phyloP scores from a whole-genome alignment of 208 protist genomes.

The Leishmania guyanensis region DNA sequence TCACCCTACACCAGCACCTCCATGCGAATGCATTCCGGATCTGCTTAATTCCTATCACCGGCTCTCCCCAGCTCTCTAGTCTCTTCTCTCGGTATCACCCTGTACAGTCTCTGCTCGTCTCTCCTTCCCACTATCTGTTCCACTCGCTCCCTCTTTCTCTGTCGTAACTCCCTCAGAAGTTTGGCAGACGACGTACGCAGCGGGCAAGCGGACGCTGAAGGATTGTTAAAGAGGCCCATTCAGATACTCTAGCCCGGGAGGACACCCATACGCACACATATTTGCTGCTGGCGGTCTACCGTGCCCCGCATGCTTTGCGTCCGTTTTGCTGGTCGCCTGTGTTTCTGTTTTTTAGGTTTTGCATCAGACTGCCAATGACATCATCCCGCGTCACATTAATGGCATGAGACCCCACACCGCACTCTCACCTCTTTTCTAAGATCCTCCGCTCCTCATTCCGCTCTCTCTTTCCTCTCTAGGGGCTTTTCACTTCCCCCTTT shows the following conservation, averaged over 20 bases:
- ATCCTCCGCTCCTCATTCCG: background rate
- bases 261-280: background rate
- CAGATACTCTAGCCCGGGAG: background rate
- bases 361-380: background rate
- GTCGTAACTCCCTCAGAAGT: background rate
- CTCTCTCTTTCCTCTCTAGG: background rate
- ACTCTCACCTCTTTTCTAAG: background rate
- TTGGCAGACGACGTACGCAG: background rate
- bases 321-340: background rate
- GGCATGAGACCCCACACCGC: background rate
- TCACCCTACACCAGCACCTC: background rate
- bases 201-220: background rate
- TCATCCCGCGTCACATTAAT: background rate
- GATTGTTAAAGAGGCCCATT: background rate
- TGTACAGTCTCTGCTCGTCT: background rate
- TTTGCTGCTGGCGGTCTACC: background rate
- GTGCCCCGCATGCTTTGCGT: background rate
- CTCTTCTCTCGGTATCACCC: background rate
- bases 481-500: no score
- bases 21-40: background rate
- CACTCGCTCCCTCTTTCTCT: background rate
- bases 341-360: background rate
- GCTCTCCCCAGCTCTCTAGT: background rate
- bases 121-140: background rate
- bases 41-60: background rate